Base-by-base conservation (phyloP, 1,139 yeast species). In the Tardiomyces digboiensis region DNA sequence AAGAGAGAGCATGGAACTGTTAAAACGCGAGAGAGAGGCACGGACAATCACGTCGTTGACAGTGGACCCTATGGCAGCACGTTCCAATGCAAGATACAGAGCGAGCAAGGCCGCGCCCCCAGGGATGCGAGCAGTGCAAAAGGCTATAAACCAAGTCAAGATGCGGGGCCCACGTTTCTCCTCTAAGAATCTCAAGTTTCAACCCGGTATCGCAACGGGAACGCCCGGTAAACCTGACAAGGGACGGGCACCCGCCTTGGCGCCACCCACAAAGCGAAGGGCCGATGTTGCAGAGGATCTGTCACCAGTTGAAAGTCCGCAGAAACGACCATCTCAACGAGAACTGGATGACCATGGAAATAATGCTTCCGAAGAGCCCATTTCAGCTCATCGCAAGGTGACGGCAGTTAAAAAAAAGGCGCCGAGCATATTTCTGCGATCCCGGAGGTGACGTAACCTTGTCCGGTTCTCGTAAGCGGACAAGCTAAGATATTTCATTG, bases 11-110 rank as follows among this genome's bases (percentile, higher is more conserved):
- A 56, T 52, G 41, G 43, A 43, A 36, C 52, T 49, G 41, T 46
- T 42, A 41, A 43, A 42, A 20, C 16, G 39, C 22, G 46, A 45
- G 23, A 47, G 49, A 21, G 46, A 40, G 21, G 50, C 47, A 3
- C 20, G 52, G 8, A 40, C 53, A 3, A 53, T 53, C 7, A 48
- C 46, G 3, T 43, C 53, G 3, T 42, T 53, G 1, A 19, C 47
- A 1, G 56, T 26, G 8, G 33, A 26, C 10, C 33, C 33, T n/a
- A n/a, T n/a, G 14, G 33, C 33, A 8, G 33, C 33, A 5, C 5
- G 33, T 5, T 26, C 33, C 5, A 26, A 4, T 5, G 33, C 33
- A 5, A n/a, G 33, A 8, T 26, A 26, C 33, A 26, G 10, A 16
- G 10, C 33, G 5, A 26, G 33, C 33, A 26, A 26, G 10, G 33